These are phyloP conservation scores for Amanita fuliginea DNA, from an alignment of 768 basidiomycete species.

Conservation along the genomic window DNA sequence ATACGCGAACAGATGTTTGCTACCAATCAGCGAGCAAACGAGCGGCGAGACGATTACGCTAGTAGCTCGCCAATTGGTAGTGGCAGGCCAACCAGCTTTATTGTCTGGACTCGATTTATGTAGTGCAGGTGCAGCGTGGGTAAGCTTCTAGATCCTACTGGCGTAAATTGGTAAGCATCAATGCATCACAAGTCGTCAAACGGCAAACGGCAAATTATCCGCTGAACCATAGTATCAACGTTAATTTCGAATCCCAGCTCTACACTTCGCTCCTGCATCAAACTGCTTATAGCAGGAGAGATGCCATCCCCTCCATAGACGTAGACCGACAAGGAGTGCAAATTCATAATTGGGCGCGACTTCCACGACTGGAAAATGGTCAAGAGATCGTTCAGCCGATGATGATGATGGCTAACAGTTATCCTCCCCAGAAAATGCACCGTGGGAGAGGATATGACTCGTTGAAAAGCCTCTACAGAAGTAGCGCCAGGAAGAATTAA, in stretches of 20 bases:
- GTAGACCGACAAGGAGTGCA: not conserved
- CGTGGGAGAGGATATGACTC: not conserved
- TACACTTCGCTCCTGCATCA: not conserved
- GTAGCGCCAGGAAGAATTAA: not conserved
- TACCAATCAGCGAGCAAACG: too few relatives aligned
- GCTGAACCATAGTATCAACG: too few relatives aligned
- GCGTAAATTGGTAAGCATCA: too few relatives aligned
- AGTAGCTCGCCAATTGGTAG: too few relatives aligned
- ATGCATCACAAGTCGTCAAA: too few relatives aligned
- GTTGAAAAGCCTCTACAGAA: not conserved
- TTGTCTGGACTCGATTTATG: too few relatives aligned
- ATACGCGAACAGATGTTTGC: conserved; percentile 10
- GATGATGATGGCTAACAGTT: not conserved
- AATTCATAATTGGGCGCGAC: not conserved
- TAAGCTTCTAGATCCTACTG: too few relatives aligned
- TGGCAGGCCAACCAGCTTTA: too few relatives aligned
- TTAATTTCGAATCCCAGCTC: not conserved
- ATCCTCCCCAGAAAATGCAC: not conserved
- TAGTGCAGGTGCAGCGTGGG: too few relatives aligned
- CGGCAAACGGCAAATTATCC: too few relatives aligned
- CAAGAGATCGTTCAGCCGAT: not conserved
- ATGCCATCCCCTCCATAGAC: not conserved
- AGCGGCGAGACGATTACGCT: too few relatives aligned
- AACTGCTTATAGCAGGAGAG: not conserved
- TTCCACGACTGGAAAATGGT: not conserved